Percentiles rank a stretch among this genome's conserved stretches.
Conservation (phyloP, 2,329 filamentous ascomycete genomes). For the Epichloe gansuensis region DNA sequence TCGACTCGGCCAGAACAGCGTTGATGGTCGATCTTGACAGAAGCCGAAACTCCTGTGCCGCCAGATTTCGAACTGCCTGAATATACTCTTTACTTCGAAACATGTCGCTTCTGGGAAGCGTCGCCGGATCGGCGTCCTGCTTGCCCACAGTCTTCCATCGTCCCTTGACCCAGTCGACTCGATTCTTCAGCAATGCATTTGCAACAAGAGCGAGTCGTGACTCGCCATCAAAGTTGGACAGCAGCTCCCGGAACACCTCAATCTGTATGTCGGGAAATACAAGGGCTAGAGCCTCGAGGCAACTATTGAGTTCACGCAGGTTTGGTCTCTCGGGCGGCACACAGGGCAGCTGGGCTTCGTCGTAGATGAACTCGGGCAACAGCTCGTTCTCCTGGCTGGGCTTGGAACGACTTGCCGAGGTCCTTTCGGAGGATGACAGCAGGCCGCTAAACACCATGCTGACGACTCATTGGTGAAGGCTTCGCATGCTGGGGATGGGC, state of each 20-base stretch:
- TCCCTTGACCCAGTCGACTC: slow-evolving; percentile 57
- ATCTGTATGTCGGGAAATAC: slow-evolving; percentile 73
- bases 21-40: slow-evolving; percentile 62
- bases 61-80: slow-evolving; percentile 52
- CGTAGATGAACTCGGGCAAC: slow-evolving; percentile 37
- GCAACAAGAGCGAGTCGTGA: slow-evolving; percentile 67
- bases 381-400: slow-evolving; percentile 17
- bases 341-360: slow-evolving; percentile 41
- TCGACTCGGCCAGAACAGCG: slow-evolving; percentile 68
- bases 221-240: slow-evolving; percentile 61
- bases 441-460: slow-evolving; percentile 39
- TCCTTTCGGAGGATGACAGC: slow-evolving; percentile 30
- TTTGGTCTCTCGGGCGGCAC: slow-evolving; percentile 43
- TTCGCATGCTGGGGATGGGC: background rate
- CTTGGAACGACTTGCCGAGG: slow-evolving; percentile 20
- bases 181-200: slow-evolving; percentile 63
- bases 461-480: slow-evolving; percentile 23
- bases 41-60: slow-evolving; percentile 65
- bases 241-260: slow-evolving; percentile 74
- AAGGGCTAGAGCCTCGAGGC: slow-evolving; percentile 54
- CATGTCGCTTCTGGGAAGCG: slow-evolving; percentile 46
- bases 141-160: slow-evolving; percentile 41
- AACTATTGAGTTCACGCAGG: slow-evolving; percentile 56
- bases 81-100: slow-evolving; percentile 60
- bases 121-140: slow-evolving; percentile 17